Evolutionary conservation across 208 protist species (phyloP).

Genomic region (Novymonas esmeraldas): DNA sequence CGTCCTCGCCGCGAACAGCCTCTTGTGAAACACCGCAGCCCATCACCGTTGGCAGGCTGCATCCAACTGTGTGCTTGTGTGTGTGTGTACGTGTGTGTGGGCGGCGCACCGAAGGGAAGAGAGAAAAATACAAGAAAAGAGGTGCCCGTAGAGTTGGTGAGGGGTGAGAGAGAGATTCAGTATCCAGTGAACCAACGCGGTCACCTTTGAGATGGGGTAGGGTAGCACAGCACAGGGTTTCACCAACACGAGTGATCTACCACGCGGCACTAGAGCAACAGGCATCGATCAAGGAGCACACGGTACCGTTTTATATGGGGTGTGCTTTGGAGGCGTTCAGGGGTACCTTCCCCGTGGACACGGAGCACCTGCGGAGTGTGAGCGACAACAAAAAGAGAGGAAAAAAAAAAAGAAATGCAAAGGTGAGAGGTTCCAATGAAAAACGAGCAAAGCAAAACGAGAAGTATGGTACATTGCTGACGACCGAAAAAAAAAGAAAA

Average conservation of each 20-base stretch:
- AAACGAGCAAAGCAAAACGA: neutral
- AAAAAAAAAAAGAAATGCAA: neutral
- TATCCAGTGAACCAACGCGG: too few relatives aligned
- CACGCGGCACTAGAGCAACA: too few relatives aligned
- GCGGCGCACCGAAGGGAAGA: neutral
- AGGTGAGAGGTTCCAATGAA: neutral
- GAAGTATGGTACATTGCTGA: too few relatives aligned
- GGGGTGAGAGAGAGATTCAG: neutral
- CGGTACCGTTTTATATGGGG: too few relatives aligned
- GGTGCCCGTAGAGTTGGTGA: neutral
- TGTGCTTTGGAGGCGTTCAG: too few relatives aligned
- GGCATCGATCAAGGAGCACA: too few relatives aligned
- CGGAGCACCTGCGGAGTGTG: too few relatives aligned
- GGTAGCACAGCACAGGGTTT: too few relatives aligned
- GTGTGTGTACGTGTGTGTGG: neutral
- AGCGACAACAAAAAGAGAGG: neutral
- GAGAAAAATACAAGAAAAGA: neutral
- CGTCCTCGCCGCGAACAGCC: constrained; percentile 18
- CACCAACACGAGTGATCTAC: too few relatives aligned
- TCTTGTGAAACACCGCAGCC: neutral
- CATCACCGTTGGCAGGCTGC: neutral
- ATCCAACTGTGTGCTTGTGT: neutral
- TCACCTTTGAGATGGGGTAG: too few relatives aligned
- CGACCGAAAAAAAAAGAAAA: too few relatives aligned
- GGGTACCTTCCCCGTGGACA: too few relatives aligned